Evolutionary conservation across 495 filamentous ascomycete genomes (phyloP), one percentile per base, ranked within the genome.

Genomic region (Paragyromitra xinjiangensis): DNA sequence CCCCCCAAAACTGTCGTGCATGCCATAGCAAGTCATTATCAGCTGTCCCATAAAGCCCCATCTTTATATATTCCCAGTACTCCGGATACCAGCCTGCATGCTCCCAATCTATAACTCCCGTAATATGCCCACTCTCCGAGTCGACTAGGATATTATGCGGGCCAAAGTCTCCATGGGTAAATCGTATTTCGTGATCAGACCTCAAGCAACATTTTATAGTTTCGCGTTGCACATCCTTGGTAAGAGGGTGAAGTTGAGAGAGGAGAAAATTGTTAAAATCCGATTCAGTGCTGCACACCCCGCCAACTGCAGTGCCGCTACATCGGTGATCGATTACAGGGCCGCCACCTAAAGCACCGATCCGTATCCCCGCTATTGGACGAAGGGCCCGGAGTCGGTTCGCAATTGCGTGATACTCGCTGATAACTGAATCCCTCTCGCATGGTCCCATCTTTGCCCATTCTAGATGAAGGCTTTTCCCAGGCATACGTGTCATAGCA

Each of bases 1-100:
- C 37, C 9, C 61, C 61, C 61, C 19, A 45, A 0, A 24, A 44
- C n/a, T 22, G 14, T 63, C 16, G 6, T 12, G 39, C 19, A 6
- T 63, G 51, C 61, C 7, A 64, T 11, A 64, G 39, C 0, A 64
- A 42, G n/a, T 64, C 11, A 11, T 26, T 64, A 45, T 29, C 62
- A 3, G 22, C 40, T 6, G 40, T 48, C n/a, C 59, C 14, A 26
- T 5, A 45, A 26, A 14, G 8, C 5, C 22, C 22, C 40, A 29
- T 48, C 22, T 48, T 64, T 8, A 48, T n/a, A 29, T 45, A 45
- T 16, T 64, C 40, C 5, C 59, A 63, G 22, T 63, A 42, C 37
- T 63, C 59, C 3, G 6, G 59, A 39, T 64, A 64, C 61, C 37
- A 45, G 61, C 37, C 37, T 45, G 19, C 39, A 64, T 42, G 19